These are phyloP conservation scores for Calendula officinalis DNA, from an alignment of 129 eudicot species.

Conservation along the genomic window DNA sequence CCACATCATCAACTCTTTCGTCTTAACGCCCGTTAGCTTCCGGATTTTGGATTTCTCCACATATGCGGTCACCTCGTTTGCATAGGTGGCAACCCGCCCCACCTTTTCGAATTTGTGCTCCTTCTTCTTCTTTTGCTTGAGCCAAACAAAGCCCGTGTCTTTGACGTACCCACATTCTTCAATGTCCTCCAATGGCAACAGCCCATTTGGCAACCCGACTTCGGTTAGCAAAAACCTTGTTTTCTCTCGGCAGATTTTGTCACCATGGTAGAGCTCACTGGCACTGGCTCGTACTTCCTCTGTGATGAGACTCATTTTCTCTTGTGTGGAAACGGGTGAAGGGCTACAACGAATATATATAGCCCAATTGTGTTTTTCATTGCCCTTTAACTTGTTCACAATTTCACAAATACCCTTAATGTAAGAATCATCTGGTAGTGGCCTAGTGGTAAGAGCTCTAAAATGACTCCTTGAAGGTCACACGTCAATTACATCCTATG, in stretches of 20 bases:
- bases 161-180: constrained; percentile 51
- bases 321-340: neutral
- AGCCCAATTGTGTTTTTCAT: neutral
- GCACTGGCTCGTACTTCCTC: constrained; percentile 57
- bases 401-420: constrained; percentile 19
- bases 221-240: constrained; percentile 38
- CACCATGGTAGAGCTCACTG: constrained; percentile 46
- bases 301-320: constrained; percentile 45
- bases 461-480: too few species aligned
- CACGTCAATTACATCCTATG: too few species aligned
- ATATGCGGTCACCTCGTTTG: constrained; percentile 46
- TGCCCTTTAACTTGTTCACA: constrained; percentile 21
- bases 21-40: constrained; percentile 73
- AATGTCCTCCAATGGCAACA: constrained; percentile 50
- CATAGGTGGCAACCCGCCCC: constrained; percentile 42
- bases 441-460: too few species aligned
- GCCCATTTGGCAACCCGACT: constrained; percentile 59
- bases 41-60: constrained; percentile 48
- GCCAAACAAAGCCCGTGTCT: constrained; percentile 66
- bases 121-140: constrained; percentile 45
- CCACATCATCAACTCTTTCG: constrained; percentile 68
- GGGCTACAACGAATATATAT: constrained; percentile 3
- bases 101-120: constrained; percentile 52
- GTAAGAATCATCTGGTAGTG: too few species aligned
- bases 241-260: constrained; percentile 44